phyloP scores from a whole-genome alignment of 345 rosid genomes.

The Cardamine resedifolia region DNA sequence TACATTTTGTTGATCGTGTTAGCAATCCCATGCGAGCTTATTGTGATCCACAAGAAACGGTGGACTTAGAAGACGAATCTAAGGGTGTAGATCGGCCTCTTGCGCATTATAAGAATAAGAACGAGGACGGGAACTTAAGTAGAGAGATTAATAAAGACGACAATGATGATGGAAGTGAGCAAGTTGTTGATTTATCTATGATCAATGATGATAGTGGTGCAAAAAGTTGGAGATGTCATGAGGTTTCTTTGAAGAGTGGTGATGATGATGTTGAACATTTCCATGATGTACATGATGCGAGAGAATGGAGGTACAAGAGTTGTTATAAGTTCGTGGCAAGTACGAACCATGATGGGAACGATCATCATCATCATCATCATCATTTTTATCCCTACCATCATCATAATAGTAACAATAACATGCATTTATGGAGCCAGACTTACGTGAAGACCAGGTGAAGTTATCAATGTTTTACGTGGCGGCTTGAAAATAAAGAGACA shows the following conservation, averaged over 20 bases:
- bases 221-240: constrained; percentile 21
- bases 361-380: constrained; percentile 28
- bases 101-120: neutral
- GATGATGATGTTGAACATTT: no score
- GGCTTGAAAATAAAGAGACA: constrained; percentile 7
- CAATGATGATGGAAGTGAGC: neutral
- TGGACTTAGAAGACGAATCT: constrained; percentile 29
- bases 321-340: constrained; percentile 44
- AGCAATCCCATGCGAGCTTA: neutral
- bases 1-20: constrained; percentile 47
- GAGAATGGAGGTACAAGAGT: constrained; percentile 44
- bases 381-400: constrained; percentile 7
- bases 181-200: neutral
- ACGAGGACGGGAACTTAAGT: neutral
- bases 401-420: constrained; percentile 15
- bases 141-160: neutral
- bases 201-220: constrained; percentile 10
- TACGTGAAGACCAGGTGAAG: constrained; percentile 63
- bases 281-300: constrained; percentile 23
- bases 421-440: constrained; percentile 57
- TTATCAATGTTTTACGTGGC: constrained; percentile 28
- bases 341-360: constrained; percentile 23
- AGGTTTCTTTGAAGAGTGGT: neutral
- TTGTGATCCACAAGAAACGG: neutral
- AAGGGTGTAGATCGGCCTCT: neutral